Base-by-base conservation (phyloP, 768 basidiomycete species). In the Infundibulicybe gibba region DNA sequence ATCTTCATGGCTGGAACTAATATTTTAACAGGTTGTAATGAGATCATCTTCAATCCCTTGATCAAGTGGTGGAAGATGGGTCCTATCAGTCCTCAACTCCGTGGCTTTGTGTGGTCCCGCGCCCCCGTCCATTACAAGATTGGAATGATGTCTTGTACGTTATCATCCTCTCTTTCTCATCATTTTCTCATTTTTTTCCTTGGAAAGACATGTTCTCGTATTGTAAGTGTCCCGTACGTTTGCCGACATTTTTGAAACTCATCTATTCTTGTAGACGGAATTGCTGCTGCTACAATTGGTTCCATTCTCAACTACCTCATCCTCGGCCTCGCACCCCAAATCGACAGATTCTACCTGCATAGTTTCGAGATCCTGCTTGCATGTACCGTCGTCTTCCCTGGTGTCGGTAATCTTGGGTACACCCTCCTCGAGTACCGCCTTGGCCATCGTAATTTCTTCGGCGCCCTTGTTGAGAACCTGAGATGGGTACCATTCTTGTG, bases 31-130 rank as follows among this genome's bases (percentile, higher is more conserved):
- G 74, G 81, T 1, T 85, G 81, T 55, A 81, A 81, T 54, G 86
- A 87, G 67, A 80, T 94, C 47, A 79, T 93, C 53, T 92, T 94
- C 74, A 86, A 92, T 59, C 93, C 93, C 0, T 44, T 94, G 43
- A 72, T 83, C 44, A 65, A 77, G 31, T 94, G 90, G 91, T 85
- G 81, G 77, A 68, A 69, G 44, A 62, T 72, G 43, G 91, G 92
- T 2, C 92, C 90, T 3, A 85, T 95, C 64, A 90, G 83, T 51
- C 68, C 73, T 46, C 85, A 90, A 61, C 71, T 90, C 30, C 77
- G 82, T 34, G 74, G 70, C 31, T 90, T 90, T 62, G 69, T 90
- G 31, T 89, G 87, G 87, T 86, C 84, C 2, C 58, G 58, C 19
- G 87, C 85, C 2, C 88, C 88, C 1, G 70, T 88, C 1, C 87